Evolutionary conservation across 1,284 basidiomycete genomes (phyloP).

Genomic region (Irpex sp.): DNA sequence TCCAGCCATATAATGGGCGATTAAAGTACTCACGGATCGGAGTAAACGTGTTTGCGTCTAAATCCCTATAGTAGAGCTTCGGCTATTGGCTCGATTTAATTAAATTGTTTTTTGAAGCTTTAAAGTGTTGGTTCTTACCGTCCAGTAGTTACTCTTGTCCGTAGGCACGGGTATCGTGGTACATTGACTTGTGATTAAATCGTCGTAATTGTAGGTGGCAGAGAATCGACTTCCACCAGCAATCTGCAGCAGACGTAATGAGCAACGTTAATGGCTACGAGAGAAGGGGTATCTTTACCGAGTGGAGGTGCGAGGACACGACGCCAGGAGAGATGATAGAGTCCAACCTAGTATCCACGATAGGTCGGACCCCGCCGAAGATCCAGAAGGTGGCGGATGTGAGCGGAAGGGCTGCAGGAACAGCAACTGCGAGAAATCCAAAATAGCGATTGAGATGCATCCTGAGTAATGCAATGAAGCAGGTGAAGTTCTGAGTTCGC

Average conservation of each 20-base stretch:
- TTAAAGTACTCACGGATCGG: constrained; percentile 7
- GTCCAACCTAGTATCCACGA: constrained; percentile 14
- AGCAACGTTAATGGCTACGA: not conserved
- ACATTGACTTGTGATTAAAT: constrained; percentile 11
- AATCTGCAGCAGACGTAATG: not conserved
- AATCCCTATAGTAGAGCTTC: constrained; percentile 10
- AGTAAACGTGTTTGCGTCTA: constrained; percentile 6
- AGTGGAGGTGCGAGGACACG: constrained; percentile 9
- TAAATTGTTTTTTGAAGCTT: not conserved
- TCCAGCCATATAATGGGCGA: not conserved
- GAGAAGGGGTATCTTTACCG: not conserved
- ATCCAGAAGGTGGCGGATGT: constrained; percentile 5
- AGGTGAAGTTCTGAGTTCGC: not conserved
- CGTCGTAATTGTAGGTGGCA: constrained; percentile 9
- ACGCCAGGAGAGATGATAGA: constrained; percentile 13
- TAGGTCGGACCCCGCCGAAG: constrained; percentile 9
- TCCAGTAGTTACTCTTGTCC: constrained; percentile 16
- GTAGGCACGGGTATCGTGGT: constrained; percentile 10
- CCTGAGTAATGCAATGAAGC: not conserved
- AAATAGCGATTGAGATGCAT: constrained; percentile 7
- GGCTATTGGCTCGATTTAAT: constrained; percentile 1
- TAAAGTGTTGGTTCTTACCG: constrained; percentile 3
- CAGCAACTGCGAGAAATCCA: not conserved
- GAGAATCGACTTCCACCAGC: constrained; percentile 13
- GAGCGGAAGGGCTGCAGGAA: not conserved